Percentiles rank a stretch among this genome's conserved stretches.
Conservation (phyloP, 345 rosid genomes). For the Hibiscus syriacus region DNA sequence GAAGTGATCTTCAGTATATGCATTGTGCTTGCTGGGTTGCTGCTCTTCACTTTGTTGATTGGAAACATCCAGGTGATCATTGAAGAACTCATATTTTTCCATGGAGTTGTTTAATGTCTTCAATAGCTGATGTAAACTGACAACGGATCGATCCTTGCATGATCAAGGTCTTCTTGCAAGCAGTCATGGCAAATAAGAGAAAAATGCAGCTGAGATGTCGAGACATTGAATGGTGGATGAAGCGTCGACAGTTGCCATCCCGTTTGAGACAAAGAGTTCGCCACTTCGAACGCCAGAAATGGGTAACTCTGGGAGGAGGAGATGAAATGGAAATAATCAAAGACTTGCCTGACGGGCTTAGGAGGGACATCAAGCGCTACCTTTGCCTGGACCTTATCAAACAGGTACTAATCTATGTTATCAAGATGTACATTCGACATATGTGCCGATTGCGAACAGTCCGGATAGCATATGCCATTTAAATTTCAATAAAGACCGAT, state of each 20-base stretch:
- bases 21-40: neutral
- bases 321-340: conserved; percentile 42
- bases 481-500: no score
- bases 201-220: conserved; percentile 36
- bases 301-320: conserved; percentile 43
- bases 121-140: neutral
- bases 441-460: neutral
- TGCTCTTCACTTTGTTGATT: neutral
- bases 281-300: conserved; percentile 39
- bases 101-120: neutral
- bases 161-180: conserved; percentile 42
- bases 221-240: conserved; percentile 71
- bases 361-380: conserved; percentile 49
- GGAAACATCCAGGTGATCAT: neutral
- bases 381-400: conserved; percentile 52
- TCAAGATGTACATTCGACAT: neutral
- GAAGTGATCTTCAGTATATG: conserved; percentile 28
- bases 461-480: neutral
- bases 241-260: conserved; percentile 46
- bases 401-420: conserved; percentile 27
- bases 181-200: conserved; percentile 45
- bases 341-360: conserved; percentile 57
- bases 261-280: conserved; percentile 39
- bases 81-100: neutral
- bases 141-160: neutral